A percentile compares a stretch with the other conserved stretches of the same genome.
Conservation (phyloP, 345 rosid species). For the Linum tenue region DNA sequence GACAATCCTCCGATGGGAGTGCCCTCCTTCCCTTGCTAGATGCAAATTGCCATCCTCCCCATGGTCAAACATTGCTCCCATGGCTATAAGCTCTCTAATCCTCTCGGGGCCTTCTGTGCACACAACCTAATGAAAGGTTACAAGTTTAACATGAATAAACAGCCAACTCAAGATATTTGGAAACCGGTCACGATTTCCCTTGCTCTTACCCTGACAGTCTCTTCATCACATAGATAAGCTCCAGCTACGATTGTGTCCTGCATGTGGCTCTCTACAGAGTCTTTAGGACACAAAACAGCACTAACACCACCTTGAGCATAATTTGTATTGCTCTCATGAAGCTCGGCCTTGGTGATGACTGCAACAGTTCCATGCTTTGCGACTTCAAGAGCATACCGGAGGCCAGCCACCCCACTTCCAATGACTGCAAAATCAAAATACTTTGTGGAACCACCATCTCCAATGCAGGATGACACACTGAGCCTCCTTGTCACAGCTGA, state of each 20-base stretch:
- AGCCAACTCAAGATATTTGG: neutral
- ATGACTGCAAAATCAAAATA: slow-evolving; percentile 81
- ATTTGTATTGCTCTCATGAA: slow-evolving; percentile 93
- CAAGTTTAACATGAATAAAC: neutral
- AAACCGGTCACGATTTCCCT: too few relatives aligned
- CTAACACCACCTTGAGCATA: slow-evolving; percentile 99
- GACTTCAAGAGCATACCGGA: slow-evolving; percentile 88
- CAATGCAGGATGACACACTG: slow-evolving; percentile 24
- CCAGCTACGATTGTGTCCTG: slow-evolving; percentile 94
- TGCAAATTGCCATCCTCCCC: slow-evolving; percentile 95
- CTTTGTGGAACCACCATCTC: slow-evolving; percentile 43
- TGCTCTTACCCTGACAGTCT: slow-evolving; percentile 73
- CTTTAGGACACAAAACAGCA: slow-evolving; percentile 84
- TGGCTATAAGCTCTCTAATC: slow-evolving; percentile 76
- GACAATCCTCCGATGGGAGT: slow-evolving; percentile 85
- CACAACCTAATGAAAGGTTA: slow-evolving; percentile 50
- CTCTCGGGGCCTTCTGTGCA: slow-evolving; percentile 97
- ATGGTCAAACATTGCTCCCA: slow-evolving; percentile 93
- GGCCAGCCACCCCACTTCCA: slow-evolving; percentile 98
- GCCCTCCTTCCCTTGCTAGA: slow-evolving; percentile 96
- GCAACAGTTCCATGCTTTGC: slow-evolving; percentile 89
- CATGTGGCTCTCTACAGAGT: slow-evolving; percentile 98
- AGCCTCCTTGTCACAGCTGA: slow-evolving; percentile 21
- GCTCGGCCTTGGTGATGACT: slow-evolving; percentile 89
- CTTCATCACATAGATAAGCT: slow-evolving; percentile 90